Evolutionary conservation across 331 rosid genomes (phyloP).

Genomic region (Quercus lobata): DNA sequence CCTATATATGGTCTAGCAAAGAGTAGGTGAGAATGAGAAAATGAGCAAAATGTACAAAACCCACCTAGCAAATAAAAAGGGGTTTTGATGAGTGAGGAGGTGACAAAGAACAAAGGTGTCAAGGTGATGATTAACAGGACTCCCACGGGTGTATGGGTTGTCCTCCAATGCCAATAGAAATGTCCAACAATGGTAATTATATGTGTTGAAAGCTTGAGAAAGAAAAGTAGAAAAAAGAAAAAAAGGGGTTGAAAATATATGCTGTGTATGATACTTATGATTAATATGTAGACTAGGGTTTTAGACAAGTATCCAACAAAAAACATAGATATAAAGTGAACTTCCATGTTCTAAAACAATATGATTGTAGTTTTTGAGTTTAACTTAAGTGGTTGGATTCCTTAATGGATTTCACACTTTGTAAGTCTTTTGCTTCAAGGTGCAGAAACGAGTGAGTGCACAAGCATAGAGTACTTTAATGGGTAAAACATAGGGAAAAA

Average conservation of each 20-base stretch:
- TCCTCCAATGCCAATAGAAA: conserved; percentile 63
- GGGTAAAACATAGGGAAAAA: conserved; percentile 11
- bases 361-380: conserved; percentile 53
- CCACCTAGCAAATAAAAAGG: conserved; percentile 14
- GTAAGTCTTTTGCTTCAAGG: conserved; percentile 33
- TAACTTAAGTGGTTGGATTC: conserved; percentile 61
- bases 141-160: conserved; percentile 65
- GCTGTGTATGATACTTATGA: conserved; percentile 38
- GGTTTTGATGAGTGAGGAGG: conserved; percentile 18
- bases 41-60: conserved; percentile 17
- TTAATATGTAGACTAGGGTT: conserved; percentile 56
- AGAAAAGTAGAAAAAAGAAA: conserved; percentile 30
- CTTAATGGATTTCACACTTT: conserved; percentile 28
- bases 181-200: conserved; percentile 57
- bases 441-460: conserved; percentile 21
- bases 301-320: conserved; percentile 49
- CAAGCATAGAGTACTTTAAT: conserved; percentile 10
- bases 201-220: conserved; percentile 51
- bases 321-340: conserved; percentile 46
- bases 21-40: not conserved
- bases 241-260: conserved; percentile 3
- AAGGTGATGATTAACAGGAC: conserved; percentile 57
- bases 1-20: not conserved
- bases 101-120: conserved; percentile 38
- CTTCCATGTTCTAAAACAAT: conserved; percentile 64